A percentile compares a stretch with the other conserved stretches of the same genome.
These are phyloP conservation scores for Ustulina deusta DNA, from an alignment of 2,329 filamentous ascomycete species.

Conservation along the genomic window DNA sequence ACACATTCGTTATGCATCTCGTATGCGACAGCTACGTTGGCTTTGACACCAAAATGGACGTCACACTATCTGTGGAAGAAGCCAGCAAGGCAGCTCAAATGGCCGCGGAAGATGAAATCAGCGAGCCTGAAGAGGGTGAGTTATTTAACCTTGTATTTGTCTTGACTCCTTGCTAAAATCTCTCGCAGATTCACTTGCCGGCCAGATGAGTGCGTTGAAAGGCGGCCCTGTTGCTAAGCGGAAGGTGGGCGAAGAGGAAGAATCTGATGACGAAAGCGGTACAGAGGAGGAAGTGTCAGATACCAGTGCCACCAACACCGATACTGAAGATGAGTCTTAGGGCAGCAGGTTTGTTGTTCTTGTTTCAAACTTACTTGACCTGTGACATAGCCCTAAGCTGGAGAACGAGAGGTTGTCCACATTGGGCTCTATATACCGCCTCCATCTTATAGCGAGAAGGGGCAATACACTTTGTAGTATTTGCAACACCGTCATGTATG, in stretches of 20 bases:
- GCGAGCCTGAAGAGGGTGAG: constrained; percentile 97
- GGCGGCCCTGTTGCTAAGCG: constrained; percentile 70
- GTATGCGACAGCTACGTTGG: constrained; percentile 96
- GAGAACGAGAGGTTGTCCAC: neutral
- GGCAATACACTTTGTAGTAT: constrained; percentile 27
- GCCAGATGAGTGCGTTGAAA: constrained; percentile 90
- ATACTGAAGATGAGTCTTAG: constrained; percentile 72
- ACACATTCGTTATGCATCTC: constrained; percentile 93
- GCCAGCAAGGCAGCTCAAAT: constrained; percentile 85
- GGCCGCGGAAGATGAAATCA: constrained; percentile 91
- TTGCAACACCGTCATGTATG: constrained; percentile 22
- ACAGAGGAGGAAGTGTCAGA: constrained; percentile 78
- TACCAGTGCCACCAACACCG: constrained; percentile 76
- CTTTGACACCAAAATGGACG: constrained; percentile 91
- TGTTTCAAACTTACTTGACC: neutral
- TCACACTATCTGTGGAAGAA: constrained; percentile 89
- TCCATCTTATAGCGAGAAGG: constrained; percentile 13
- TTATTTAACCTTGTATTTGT: constrained; percentile 40
- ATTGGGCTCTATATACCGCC: constrained; percentile 12
- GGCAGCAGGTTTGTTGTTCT: neutral
- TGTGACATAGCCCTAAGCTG: neutral
- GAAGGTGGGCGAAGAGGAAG: constrained; percentile 64
- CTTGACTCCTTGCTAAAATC: constrained; percentile 44
- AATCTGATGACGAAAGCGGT: constrained; percentile 84
- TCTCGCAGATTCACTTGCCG: constrained; percentile 68